Evolutionary conservation across 768 basidiomycete species (phyloP).

Genomic region (Suillus bovinus): DNA sequence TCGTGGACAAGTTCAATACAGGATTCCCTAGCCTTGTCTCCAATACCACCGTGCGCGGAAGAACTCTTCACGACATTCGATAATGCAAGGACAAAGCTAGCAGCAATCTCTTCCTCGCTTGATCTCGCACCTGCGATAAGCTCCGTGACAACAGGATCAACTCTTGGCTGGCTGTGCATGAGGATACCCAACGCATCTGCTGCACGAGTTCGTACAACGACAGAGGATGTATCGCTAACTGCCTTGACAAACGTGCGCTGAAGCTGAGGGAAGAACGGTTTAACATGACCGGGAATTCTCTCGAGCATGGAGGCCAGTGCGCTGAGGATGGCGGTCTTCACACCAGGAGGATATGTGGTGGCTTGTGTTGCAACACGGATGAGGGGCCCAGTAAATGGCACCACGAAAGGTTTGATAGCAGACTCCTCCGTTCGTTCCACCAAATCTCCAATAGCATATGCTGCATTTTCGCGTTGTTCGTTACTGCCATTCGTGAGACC

Average conservation of each 20-base stretch:
- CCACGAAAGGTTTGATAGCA: constrained; percentile 93
- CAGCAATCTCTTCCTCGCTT: constrained; percentile 70
- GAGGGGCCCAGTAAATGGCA: constrained; percentile 92
- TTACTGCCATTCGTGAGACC: constrained; percentile 94
- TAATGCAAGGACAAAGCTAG: constrained; percentile 74
- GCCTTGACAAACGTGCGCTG: constrained; percentile 97
- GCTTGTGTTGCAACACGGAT: constrained; percentile 93
- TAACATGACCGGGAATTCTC: constrained; percentile 85
- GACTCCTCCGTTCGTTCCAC: constrained; percentile 83
- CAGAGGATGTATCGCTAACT: constrained; percentile 74
- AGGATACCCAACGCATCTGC: constrained; percentile 84
- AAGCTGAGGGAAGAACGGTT: constrained; percentile 97
- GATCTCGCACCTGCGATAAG: constrained; percentile 61
- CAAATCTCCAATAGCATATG: constrained; percentile 94
- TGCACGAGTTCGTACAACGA: constrained; percentile 77
- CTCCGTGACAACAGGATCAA: constrained; percentile 94
- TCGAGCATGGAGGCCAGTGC: constrained; percentile 86
- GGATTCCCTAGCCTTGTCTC: constrained; percentile 69
- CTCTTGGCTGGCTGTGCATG: constrained; percentile 88
- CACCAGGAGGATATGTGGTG: constrained; percentile 85
- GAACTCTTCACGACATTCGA: constrained; percentile 74
- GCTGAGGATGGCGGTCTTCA: constrained; percentile 88
- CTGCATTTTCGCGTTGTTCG: constrained; percentile 93
- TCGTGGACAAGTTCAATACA: constrained; percentile 78
- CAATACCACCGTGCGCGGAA: constrained; percentile 60